Base-by-base conservation (phyloP, 148 eudicot species). In the Pouteria glomerata region DNA sequence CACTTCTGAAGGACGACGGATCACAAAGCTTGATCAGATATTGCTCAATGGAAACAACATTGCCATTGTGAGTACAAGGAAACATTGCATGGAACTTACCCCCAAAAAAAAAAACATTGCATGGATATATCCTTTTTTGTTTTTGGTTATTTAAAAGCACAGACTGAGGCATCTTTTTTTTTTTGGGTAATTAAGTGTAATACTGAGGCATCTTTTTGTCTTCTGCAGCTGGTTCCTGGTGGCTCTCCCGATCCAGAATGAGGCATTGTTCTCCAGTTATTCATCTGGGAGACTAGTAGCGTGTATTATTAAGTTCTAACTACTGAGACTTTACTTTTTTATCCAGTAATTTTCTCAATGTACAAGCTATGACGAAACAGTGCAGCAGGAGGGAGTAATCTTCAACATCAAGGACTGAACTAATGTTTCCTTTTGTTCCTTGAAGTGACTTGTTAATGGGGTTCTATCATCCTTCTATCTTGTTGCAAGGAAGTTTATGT, bases 21-120 rank as follows among this genome's bases (percentile, higher is more conserved):
- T 94, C 70, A 94, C 98, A 68, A 94, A 94, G 80, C 97, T 94
- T 30, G 98, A 94, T 63, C 98, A 94, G 86, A 94, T 91, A 72
- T 78, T 94, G 82, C 96, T 94, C 30, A 94, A 94, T 56, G 98
- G 98, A 55, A 94, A 94, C 82, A 94, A 94, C 82, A 94, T 94
- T 69, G 98, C 98, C 13, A 91, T 94, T 63, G 98, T 92, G 81
- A 92, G 98, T 82, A 23, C 45, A 7, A 11, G 57, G 6, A 41
- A 15, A 48, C 18, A 13, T 44, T 64, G 30, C 6, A 6, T 30
- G 11, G 48, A n/a, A n/a, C n/a, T n/a, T n/a, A n/a, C n/a, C n/a
- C n/a, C n/a, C n/a, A n/a, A n/a, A n/a, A n/a, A n/a, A n/a, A n/a
- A n/a, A n/a, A n/a, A n/a, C n/a, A n/a, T n/a, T n/a, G n/a, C n/a